A percentile compares a stretch with the other conserved stretches of the same genome.
These are phyloP conservation scores for Austroboletus niveus DNA, from an alignment of 1,284 basidiomycete species.

Conservation along the genomic window DNA sequence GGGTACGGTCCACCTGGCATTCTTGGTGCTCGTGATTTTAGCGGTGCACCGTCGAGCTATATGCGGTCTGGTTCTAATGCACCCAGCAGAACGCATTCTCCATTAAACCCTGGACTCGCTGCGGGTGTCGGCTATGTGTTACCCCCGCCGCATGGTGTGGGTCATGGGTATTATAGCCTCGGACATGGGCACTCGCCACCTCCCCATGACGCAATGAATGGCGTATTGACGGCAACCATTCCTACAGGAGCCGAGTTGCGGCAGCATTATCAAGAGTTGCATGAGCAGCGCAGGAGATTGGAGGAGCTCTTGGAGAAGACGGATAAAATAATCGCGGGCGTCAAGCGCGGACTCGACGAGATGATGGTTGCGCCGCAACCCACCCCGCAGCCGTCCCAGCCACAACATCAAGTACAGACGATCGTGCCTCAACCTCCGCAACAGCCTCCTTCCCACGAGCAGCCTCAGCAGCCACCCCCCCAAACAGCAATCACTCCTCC, in stretches of 20 bases:
- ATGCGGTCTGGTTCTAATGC: slow-evolving; percentile 56
- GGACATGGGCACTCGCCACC: slow-evolving; percentile 33
- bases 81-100: slow-evolving; percentile 69
- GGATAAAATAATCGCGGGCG: slow-evolving; percentile 64
- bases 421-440: slow-evolving; percentile 22
- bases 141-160: slow-evolving; percentile 38
- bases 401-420: slow-evolving; percentile 19
- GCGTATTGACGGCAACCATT: slow-evolving; percentile 34
- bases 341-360: slow-evolving; percentile 73
- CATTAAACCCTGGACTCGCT: slow-evolving; percentile 44
- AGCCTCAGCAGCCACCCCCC: slow-evolving; percentile 21
- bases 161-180: slow-evolving; percentile 34
- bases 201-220: slow-evolving; percentile 35
- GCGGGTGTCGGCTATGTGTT: slow-evolving; percentile 36
- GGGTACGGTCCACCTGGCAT: slow-evolving; percentile 36
- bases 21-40: slow-evolving; percentile 30
- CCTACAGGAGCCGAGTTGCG: slow-evolving; percentile 64
- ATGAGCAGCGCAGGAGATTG: slow-evolving; percentile 56
- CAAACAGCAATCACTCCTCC: slow-evolving; percentile 18
- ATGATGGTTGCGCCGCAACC: slow-evolving; percentile 38
- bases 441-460: slow-evolving; percentile 28
- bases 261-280: slow-evolving; percentile 63
- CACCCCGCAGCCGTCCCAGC: slow-evolving; percentile 18
- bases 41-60: slow-evolving; percentile 46
- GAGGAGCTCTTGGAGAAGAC: slow-evolving; percentile 73